phyloP scores from a whole-genome alignment of 2,329 filamentous ascomycete species.

The Periglandula ipomoeae region DNA sequence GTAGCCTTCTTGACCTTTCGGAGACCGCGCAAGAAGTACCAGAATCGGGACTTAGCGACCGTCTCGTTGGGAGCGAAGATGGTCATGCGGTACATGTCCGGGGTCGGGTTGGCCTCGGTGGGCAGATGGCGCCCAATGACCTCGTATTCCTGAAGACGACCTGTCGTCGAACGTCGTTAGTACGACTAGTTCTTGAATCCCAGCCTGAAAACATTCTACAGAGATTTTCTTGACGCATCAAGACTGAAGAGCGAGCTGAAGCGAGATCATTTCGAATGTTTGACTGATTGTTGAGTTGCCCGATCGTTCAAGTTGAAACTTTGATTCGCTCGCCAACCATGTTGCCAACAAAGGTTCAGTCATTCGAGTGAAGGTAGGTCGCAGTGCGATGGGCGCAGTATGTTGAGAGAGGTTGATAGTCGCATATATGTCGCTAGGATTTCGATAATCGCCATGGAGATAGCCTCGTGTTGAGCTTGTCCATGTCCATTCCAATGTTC shows the following conservation, averaged over 20 bases:
- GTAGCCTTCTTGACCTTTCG: conserved; percentile 99
- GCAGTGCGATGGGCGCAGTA: not conserved
- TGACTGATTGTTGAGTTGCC: no score
- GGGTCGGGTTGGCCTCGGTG: conserved; percentile 91
- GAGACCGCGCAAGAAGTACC: conserved; percentile 99
- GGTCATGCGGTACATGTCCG: conserved; percentile 99
- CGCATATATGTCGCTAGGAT: not conserved
- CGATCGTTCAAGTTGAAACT: no score
- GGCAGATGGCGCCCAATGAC: conserved; percentile 99
- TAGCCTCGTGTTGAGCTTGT: not conserved
- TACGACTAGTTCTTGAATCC: not conserved
- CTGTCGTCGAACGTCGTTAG: conserved; percentile 36
- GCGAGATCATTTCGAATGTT: not conserved
- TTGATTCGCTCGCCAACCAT: not conserved
- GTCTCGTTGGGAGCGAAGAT: conserved; percentile 98
- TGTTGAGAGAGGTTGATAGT: not conserved
- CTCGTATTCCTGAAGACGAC: conserved; percentile 99
- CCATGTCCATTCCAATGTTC: not conserved
- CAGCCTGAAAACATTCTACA: no score
- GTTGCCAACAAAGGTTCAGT: not conserved
- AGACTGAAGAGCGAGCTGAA: no score
- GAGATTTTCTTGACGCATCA: no score
- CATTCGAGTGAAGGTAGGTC: not conserved
- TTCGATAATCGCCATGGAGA: not conserved
- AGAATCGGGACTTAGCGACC: conserved; percentile 99